Evolutionary conservation across 768 basidiomycete species (phyloP).

Genomic region (Trametes elegans): DNA sequence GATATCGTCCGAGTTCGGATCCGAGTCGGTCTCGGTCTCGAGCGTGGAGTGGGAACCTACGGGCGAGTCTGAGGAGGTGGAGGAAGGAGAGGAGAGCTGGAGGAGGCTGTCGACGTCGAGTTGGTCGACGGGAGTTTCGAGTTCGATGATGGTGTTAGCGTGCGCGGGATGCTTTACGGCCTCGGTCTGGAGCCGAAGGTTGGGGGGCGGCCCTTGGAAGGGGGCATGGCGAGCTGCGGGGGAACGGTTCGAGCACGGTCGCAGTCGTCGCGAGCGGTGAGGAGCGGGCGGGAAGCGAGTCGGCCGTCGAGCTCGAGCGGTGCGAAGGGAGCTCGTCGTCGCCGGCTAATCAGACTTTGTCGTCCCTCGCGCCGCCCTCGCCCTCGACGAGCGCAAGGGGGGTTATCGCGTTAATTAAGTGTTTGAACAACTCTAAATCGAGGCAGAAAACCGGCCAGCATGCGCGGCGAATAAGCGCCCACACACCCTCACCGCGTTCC

Average conservation of each 20-base stretch:
- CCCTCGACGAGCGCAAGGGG: too few species aligned
- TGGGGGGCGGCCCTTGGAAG: constrained; percentile 48
- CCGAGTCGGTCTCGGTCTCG: constrained; percentile 26
- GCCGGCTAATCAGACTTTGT: too few species aligned
- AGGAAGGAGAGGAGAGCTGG: constrained; percentile 31
- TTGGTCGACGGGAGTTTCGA: constrained; percentile 35
- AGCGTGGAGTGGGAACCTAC: constrained; percentile 22
- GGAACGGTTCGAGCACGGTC: neutral
- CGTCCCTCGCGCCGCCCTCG: too few species aligned
- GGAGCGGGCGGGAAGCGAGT: neutral
- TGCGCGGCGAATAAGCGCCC: constrained; percentile 8
- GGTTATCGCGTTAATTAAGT: too few species aligned
- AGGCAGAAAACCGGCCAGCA: neutral
- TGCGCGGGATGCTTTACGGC: constrained; percentile 23
- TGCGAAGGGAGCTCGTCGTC: too few species aligned
- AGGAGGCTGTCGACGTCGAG: constrained; percentile 33
- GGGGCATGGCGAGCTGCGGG: constrained; percentile 11
- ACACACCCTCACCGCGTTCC: constrained; percentile 19
- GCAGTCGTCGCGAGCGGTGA: neutral
- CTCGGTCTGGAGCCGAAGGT: constrained; percentile 41
- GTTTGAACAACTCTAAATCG: neutral
- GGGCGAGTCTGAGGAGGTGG: constrained; percentile 30
- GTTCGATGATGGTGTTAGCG: constrained; percentile 31
- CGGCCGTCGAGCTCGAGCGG: neutral
- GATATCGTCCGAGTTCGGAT: constrained; percentile 51